Evolutionary conservation across 2,329 filamentous ascomycete genomes (phyloP).

Genomic region (Plectosphaerella sp.): DNA sequence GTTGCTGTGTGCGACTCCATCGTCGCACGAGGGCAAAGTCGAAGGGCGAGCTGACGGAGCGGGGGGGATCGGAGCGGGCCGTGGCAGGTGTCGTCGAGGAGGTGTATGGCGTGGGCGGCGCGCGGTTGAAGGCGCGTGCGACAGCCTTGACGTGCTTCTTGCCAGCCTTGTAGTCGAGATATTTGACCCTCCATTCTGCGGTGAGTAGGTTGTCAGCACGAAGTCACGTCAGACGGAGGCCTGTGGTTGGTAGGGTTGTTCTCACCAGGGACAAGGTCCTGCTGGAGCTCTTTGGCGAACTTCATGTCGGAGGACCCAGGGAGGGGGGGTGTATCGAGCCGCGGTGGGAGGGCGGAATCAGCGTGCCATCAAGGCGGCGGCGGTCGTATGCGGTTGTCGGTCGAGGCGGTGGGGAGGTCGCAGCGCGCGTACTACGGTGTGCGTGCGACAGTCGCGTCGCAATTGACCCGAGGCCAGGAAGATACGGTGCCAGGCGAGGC

Average conservation of each 20-base stretch:
- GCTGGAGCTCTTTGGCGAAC: slow-evolving; percentile 75
- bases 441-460: background rate
- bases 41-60: background rate
- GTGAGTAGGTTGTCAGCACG: background rate
- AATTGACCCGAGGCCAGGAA: background rate
- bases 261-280: slow-evolving; percentile 77
- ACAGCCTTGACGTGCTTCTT: slow-evolving; percentile 93
- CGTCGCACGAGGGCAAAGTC: background rate
- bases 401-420: background rate
- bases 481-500: background rate
- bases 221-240: background rate
- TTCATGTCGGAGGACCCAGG: slow-evolving; percentile 45
- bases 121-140: slow-evolving; percentile 62
- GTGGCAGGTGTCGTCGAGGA: background rate
- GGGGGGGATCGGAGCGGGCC: background rate
- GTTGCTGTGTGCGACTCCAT: background rate
- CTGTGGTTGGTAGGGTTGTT: background rate
- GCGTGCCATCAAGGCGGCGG: background rate
- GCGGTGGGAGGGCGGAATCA: background rate
- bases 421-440: background rate
- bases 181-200: slow-evolving; percentile 85
- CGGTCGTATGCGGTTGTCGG: background rate
- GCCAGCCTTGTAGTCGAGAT: slow-evolving; percentile 90
- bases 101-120: slow-evolving; percentile 44
- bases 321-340: background rate